Percentiles rank a stretch among this genome's conserved stretches.
Evolutionary conservation across 129 eudicot genomes (phyloP).

Genomic region (Artemisia annua): DNA sequence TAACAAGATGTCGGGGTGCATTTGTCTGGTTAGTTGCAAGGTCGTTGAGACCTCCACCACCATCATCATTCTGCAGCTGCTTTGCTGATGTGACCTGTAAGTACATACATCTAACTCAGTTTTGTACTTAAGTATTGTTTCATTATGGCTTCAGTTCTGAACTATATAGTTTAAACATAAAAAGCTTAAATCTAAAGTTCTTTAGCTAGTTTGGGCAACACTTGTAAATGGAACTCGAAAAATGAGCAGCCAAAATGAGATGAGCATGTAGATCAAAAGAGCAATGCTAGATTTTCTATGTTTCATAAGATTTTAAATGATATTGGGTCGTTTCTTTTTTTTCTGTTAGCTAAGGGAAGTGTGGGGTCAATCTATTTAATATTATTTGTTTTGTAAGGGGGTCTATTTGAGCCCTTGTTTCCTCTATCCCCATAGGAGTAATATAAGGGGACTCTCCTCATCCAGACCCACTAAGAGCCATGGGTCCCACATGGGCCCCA

Average conservation of each 20-base stretch:
- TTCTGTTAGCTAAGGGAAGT: no score
- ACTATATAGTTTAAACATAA: not conserved
- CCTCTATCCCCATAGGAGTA: no score
- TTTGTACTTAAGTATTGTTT: not conserved
- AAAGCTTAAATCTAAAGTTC: not conserved
- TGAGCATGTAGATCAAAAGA: not conserved
- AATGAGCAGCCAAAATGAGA: no score
- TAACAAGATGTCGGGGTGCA: slow-evolving; percentile 5
- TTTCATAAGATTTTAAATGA: not conserved
- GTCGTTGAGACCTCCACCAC: slow-evolving; percentile 22
- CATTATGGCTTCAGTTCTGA: slow-evolving; percentile 1
- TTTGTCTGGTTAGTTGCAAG: slow-evolving; percentile 33
- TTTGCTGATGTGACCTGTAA: slow-evolving; percentile 23
- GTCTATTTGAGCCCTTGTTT: no score
- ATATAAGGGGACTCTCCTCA: no score
- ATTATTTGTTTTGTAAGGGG: no score
- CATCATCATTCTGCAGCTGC: slow-evolving; percentile 9
- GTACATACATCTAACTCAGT: slow-evolving; percentile 3
- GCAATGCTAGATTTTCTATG: not conserved
- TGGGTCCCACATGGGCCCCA: no score
- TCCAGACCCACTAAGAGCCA: no score
- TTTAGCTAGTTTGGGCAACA: not conserved
- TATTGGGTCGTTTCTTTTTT: no score
- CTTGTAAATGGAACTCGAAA: no score
- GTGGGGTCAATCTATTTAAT: no score